These are phyloP conservation scores for Passalora sequoiae DNA, from an alignment of 2,329 filamentous ascomycete species.

Conservation along the genomic window DNA sequence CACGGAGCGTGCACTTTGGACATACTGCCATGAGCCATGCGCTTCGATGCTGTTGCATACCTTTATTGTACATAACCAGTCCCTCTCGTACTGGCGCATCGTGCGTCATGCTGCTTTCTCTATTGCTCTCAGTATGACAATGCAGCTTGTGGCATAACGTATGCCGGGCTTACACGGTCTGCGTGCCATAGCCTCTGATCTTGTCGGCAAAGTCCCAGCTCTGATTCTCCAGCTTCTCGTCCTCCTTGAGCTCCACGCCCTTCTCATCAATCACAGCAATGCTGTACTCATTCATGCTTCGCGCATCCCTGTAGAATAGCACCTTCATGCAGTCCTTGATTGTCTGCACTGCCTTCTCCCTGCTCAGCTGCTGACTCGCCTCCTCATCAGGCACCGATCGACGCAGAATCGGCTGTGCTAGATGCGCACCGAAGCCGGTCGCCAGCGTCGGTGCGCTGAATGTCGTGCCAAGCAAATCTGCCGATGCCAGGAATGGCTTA, in stretches of 20 bases:
- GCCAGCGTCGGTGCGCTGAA: constrained; percentile 84
- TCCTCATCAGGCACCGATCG: constrained; percentile 78
- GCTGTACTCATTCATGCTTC: constrained; percentile 85
- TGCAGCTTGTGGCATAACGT: too few species aligned
- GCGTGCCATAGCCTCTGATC: constrained; percentile 91
- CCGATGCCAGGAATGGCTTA: constrained; percentile 83
- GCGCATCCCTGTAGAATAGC: constrained; percentile 91
- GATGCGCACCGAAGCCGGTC: constrained; percentile 87
- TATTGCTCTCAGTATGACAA: too few species aligned
- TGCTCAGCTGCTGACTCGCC: constrained; percentile 62
- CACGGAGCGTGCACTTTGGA: too few species aligned
- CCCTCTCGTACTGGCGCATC: not conserved
- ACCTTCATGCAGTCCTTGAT: constrained; percentile 98
- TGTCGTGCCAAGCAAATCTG: constrained; percentile 88
- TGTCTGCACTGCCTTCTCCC: constrained; percentile 73
- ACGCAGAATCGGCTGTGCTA: constrained; percentile 88
- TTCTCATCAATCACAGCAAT: constrained; percentile 81
- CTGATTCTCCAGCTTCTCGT: constrained; percentile 86
- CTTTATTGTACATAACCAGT: constrained; percentile 3
- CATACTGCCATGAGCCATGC: too few species aligned
- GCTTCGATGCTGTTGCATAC: not conserved
- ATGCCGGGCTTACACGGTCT: constrained; percentile 44
- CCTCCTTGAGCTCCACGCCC: constrained; percentile 73
- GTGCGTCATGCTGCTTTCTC: not conserved
- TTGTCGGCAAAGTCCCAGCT: constrained; percentile 97